Percentiles rank a stretch among this genome's conserved stretches.
phyloP scores from a whole-genome alignment of 163 green algal genomes.

The Picocystis sp. region DNA sequence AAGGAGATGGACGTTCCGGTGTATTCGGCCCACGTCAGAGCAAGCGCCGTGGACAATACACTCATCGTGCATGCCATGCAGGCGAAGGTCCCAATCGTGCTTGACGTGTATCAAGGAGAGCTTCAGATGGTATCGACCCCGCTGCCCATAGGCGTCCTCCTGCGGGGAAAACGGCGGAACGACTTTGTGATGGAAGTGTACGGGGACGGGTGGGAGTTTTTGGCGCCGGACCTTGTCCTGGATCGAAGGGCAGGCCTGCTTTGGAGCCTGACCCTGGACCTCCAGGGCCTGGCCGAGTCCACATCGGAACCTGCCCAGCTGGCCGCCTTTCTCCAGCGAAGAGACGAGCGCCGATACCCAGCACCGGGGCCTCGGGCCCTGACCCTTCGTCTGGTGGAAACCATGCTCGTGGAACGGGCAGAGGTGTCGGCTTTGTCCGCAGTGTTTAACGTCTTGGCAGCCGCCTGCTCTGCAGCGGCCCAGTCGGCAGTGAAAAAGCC shows the following conservation, averaged over 20 bases:
- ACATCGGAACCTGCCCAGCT: no score
- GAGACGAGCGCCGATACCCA: no score
- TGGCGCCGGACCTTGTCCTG: constrained; percentile 14
- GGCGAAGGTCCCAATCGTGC: constrained; percentile 11
- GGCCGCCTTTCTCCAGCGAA: no score
- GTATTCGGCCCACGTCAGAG: constrained; percentile 13
- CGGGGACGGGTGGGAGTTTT: constrained; percentile 14
- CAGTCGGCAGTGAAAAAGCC: no score
- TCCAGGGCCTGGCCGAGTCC: constrained; percentile 1
- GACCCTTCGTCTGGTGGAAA: no score
- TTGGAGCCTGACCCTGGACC: constrained; percentile 13
- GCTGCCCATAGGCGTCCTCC: constrained; percentile 12
- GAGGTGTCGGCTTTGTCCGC: no score
- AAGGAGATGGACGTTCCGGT: constrained; percentile 3
- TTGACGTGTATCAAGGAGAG: constrained; percentile 6
- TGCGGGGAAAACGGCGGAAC: constrained; percentile 2
- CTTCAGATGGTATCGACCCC: constrained; percentile 7
- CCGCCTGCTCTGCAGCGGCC: no score
- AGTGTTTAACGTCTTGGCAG: no score
- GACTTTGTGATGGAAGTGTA: constrained; percentile 9
- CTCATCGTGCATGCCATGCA: constrained; percentile 12
- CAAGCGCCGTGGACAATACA: constrained; percentile 14
- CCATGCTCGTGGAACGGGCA: no score
- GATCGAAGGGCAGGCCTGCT: constrained; percentile 12
- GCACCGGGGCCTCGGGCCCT: no score